Conservation (phyloP, 345 rosid species). For the Odontarrhena argentea region DNA sequence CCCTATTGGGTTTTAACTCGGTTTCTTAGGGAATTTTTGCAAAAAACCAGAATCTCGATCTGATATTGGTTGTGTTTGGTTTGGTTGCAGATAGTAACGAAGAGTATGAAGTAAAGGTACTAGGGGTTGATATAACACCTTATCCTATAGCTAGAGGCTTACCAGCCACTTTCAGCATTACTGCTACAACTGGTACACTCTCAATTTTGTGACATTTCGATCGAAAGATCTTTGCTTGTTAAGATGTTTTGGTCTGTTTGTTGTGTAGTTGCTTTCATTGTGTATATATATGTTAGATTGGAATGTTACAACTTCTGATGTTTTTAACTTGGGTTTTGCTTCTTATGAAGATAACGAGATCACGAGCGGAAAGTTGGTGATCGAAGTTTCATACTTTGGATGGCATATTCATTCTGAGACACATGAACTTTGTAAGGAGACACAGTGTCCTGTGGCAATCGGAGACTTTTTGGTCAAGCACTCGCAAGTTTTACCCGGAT, state of each 20-base stretch:
- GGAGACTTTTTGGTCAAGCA: conserved; percentile 90
- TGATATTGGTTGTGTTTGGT: conserved; percentile 7
- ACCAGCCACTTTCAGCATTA: conserved; percentile 66
- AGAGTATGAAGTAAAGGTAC: conserved; percentile 60
- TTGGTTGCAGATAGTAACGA: conserved; percentile 56
- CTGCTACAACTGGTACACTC: conserved; percentile 60
- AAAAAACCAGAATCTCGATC: conserved; percentile 22
- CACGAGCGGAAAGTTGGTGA: conserved; percentile 69
- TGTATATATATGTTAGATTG: neutral
- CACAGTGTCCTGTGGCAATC: conserved; percentile 71
- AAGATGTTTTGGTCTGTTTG: neutral
- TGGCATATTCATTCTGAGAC: conserved; percentile 78
- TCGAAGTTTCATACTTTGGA: conserved; percentile 88
- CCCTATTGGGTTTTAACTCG: neutral
- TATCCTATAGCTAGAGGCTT: conserved; percentile 60
- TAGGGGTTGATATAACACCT: conserved; percentile 68
- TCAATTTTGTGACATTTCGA: neutral
- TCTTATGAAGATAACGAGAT: conserved; percentile 50
- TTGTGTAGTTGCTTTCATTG: neutral
- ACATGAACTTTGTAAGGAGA: conserved; percentile 79
- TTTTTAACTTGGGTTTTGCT: neutral
- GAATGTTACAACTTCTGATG: neutral
- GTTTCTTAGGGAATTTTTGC: neutral
- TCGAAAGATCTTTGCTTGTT: conserved; percentile 14
- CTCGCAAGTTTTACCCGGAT: conserved; percentile 79